Evolutionary conservation across 2,329 filamentous ascomycete genomes (phyloP).

Genomic region (Apiospora koreana): DNA sequence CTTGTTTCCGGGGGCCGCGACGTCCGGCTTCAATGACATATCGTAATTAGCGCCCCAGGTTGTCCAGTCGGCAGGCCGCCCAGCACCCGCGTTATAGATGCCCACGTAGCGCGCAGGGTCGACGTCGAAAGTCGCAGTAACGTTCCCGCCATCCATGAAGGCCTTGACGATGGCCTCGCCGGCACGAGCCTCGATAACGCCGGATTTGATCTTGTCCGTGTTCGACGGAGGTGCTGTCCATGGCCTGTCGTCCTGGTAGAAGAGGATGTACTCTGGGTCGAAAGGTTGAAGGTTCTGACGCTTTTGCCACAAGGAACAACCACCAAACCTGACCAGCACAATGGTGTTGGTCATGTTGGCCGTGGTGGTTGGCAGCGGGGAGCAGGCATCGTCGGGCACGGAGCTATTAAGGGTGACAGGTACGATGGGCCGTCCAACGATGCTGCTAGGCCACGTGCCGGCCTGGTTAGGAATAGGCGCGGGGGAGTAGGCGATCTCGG

Average conservation of each 20-base stretch:
- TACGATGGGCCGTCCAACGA: conserved; percentile 27
- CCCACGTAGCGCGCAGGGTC: conserved; percentile 21
- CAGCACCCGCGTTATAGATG: conserved; percentile 22
- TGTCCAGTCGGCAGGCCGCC: conserved; percentile 29
- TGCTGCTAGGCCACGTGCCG: conserved; percentile 22
- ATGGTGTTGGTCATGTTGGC: conserved; percentile 20
- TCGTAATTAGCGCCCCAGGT: conserved; percentile 43
- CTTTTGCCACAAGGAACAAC: conserved; percentile 22
- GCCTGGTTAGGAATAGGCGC: conserved; percentile 12
- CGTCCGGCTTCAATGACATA: conserved; percentile 36
- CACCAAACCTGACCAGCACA: conserved; percentile 20
- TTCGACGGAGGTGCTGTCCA: not conserved
- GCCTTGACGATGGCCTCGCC: conserved; percentile 29
- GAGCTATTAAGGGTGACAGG: conserved; percentile 27
- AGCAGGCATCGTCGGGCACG: conserved; percentile 27
- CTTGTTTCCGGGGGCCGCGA: conserved; percentile 36
- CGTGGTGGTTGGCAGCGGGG: conserved; percentile 21
- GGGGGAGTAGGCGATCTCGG: conserved; percentile 26
- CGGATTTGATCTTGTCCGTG: not conserved
- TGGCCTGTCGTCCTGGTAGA: conserved; percentile 33
- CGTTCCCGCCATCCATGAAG: conserved; percentile 26
- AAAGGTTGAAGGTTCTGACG: conserved; percentile 32
- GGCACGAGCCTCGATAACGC: not conserved
- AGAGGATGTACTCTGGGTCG: conserved; percentile 31
- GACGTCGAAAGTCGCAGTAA: conserved; percentile 32